Evolutionary conservation across 805 yeast species (phyloP), one percentile per base, ranked within the genome.

Genomic region (Sugiyamaella mastotermitis): DNA sequence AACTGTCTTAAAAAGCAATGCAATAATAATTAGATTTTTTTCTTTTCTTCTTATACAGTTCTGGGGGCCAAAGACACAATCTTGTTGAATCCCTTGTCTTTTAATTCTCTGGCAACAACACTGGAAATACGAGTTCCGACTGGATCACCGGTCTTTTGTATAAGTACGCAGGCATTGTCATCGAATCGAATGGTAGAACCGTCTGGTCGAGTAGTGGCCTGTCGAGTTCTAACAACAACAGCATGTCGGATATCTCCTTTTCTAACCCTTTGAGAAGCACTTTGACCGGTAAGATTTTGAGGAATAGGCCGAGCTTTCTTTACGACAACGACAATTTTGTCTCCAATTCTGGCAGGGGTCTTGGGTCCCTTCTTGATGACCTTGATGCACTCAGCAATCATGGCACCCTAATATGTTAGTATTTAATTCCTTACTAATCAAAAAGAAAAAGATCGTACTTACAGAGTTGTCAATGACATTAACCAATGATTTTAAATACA

Each of bases 231-330:
- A 14, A 88, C 97, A 30, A 92, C 83, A 21, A 92, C 90, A 3
- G 97, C 98, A 55, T 94, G 90, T 42, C 92, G 82, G 38, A 92
- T 85, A 57, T 92, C 98, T 51, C 97, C 95, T 65, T 92, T 81
- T 61, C 88, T 85, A 29, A 90, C 95, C 60, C 90, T 68, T 39
- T 56, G 61, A 27, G 79, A 71, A 23, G 81, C 80, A 1, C 80
- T 66, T 31, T 83, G 79, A 49, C 92, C 94, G 1, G 86, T 73
- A 42, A 81, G 72, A 45, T 75, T 80, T 31, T 79, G 72, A 33
- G 79, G 72, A 45, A 82, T 61, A 10, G 95, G 90, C 56, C 76
- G 77, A 31, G 97, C 94, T 61, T 85, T 82, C 61, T 88, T 88
- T 35, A 92, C 90, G 44, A 92, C 98, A 38, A 86, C 94, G 7